Evolutionary conservation across 1,284 basidiomycete genomes (phyloP).

Genomic region (Rhodofomes roseus): DNA sequence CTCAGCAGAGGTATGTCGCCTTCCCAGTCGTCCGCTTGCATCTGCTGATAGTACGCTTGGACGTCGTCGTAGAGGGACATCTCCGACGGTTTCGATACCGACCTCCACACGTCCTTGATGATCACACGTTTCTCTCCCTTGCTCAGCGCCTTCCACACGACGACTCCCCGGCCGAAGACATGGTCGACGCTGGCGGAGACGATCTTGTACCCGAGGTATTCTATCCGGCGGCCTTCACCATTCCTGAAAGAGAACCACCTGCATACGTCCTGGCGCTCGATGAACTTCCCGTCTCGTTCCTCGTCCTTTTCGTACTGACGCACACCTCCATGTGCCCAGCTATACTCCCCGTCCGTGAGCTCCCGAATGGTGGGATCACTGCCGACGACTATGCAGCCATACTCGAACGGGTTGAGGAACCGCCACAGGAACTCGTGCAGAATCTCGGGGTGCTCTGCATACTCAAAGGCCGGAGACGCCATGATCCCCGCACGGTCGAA

Average conservation of each 20-base stretch:
- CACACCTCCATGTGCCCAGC: neutral
- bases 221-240: neutral
- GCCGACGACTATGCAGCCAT: constrained; percentile 6
- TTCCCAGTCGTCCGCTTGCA: neutral
- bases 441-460: constrained; percentile 6
- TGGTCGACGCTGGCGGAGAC: constrained; percentile 6
- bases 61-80: neutral
- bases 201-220: constrained; percentile 9
- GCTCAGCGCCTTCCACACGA: neutral
- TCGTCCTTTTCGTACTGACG: neutral
- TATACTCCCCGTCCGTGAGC: constrained; percentile 1
- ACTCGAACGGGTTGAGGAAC: constrained; percentile 10
- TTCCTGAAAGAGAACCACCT: neutral
- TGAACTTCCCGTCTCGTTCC: neutral
- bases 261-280: neutral
- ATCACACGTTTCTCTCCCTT: neutral
- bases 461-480: constrained; percentile 1
- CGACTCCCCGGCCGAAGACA: constrained; percentile 7
- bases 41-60: neutral
- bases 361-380: constrained; percentile 6
- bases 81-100: neutral
- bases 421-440: constrained; percentile 14
- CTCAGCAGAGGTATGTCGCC: neutral
- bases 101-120: neutral
- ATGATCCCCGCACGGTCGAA: constrained; percentile 13